These are phyloP conservation scores for Flaveria sonorensis DNA, from an alignment of 129 eudicot species.

Conservation along the genomic window DNA sequence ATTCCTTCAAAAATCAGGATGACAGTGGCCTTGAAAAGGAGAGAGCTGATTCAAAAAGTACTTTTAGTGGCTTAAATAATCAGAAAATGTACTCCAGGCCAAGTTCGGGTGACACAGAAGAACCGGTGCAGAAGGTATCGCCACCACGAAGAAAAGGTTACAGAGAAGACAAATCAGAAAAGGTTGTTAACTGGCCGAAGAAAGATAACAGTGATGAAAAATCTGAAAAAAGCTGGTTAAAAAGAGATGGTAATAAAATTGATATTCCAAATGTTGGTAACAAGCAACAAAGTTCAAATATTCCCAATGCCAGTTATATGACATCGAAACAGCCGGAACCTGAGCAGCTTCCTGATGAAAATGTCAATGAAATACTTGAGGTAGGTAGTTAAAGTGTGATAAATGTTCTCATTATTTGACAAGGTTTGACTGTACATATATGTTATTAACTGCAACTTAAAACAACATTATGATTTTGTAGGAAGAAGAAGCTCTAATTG, in stretches of 20 bases:
- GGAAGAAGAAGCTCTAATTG: constrained; percentile 97
- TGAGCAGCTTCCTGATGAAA: constrained; percentile 68
- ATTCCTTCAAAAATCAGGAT: constrained; percentile 48
- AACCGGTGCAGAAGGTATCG: constrained; percentile 81
- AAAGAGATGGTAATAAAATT: constrained; percentile 44
- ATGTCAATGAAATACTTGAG: constrained; percentile 84
- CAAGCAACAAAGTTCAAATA: constrained; percentile 52
- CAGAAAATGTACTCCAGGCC: constrained; percentile 48
- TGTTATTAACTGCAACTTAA: neutral
- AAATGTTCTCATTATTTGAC: neutral
- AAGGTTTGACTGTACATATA: neutral
- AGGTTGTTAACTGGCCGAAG: constrained; percentile 50
- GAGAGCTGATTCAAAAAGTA: constrained; percentile 43
- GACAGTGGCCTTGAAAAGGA: constrained; percentile 58
- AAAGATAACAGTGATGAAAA: constrained; percentile 65
- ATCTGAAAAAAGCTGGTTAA: constrained; percentile 54
- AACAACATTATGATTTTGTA: constrained; percentile 21
- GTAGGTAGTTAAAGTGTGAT: constrained; percentile 39
- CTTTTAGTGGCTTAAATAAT: constrained; percentile 43
- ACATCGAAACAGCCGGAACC: constrained; percentile 50
- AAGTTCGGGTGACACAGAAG: constrained; percentile 61
- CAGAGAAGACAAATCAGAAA: constrained; percentile 74
- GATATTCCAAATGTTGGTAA: constrained; percentile 40
- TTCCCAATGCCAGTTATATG: constrained; percentile 40
- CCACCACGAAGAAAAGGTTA: constrained; percentile 82